Evolutionary conservation across 805 yeast species (phyloP), one percentile per base, ranked within the genome.

Genomic region (Metschnikowia sp.): DNA sequence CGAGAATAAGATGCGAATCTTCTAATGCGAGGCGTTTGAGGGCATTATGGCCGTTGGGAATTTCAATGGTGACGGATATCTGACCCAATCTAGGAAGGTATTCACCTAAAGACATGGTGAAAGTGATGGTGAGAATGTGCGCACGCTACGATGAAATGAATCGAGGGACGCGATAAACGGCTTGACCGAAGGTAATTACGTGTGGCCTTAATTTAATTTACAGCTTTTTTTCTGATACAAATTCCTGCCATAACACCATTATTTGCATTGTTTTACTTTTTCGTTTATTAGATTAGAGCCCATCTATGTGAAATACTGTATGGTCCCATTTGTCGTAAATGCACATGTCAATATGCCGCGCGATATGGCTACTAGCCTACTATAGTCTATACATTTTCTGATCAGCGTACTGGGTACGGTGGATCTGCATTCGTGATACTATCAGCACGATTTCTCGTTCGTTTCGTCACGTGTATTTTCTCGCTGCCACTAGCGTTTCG

Each of bases 71-170:
- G 36, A 53, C 46, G 15, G 57, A 45, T 26, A 53, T 44, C 39
- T 53, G 56, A 15, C 43, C 47, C 8, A 55, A 40, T 36, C 57
- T 48, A 36, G 59, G 57, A 30, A 55, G 52, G 22, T 49, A 42
- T 37, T 55, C 59, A 10, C 54, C 39, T 9, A 55, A 33, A 22
- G 44, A 55, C 54, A 51, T 53, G 35, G 10, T 19, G 32, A 22
- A 13, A 12, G 12, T 11, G 39, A 36, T 36, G 11, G 11, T 12
- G 26, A 22, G 31, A 12, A 30, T 11, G 39, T n/a, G 39, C 39
- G 29, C 31, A 15, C 37, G 11, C 19, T 15, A 15, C 26, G 26
- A 22, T 22, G 22, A 22, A 22, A 22, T 22, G 26, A 22, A 22
- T 22, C 2, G 26, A 22, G 26, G 26, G 7, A 22, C 26, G 26